These are phyloP conservation scores for Metarhizium brunneum DNA, from an alignment of 2,329 filamentous ascomycete species.

Conservation along the genomic window DNA sequence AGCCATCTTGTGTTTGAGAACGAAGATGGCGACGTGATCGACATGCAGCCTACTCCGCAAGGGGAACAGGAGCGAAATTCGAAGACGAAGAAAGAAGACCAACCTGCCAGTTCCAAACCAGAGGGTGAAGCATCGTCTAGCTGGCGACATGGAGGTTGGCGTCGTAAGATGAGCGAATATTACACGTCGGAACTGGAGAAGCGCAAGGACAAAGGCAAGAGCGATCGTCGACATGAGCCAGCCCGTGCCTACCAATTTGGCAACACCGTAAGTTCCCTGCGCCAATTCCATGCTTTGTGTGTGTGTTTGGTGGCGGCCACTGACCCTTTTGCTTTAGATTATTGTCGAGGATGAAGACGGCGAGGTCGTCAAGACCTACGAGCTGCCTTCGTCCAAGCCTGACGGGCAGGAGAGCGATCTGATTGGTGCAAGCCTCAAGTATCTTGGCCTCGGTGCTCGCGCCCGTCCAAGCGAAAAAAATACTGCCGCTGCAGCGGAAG, in stretches of 20 bases:
- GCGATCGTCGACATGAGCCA: slow-evolving; percentile 55
- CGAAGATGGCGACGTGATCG: slow-evolving; percentile 75
- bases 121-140: slow-evolving; percentile 3
- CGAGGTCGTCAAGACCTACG: slow-evolving; percentile 78
- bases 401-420: slow-evolving; percentile 30
- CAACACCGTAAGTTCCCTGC: slow-evolving; percentile 47
- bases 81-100: slow-evolving; percentile 1
- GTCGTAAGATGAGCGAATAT: slow-evolving; percentile 41
- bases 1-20: slow-evolving; percentile 74
- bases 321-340: slow-evolving; percentile 39
- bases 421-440: slow-evolving; percentile 39
- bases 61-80: background rate
- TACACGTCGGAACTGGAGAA: slow-evolving; percentile 52
- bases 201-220: slow-evolving; percentile 52
- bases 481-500: slow-evolving; percentile 18
- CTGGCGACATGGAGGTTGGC: slow-evolving; percentile 32
- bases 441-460: slow-evolving; percentile 41
- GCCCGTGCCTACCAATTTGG: slow-evolving; percentile 82
- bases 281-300: background rate
- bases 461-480: slow-evolving; percentile 31
- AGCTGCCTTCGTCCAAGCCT: slow-evolving; percentile 50
- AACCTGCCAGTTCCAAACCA: background rate
- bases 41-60: slow-evolving; percentile 36
- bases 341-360: slow-evolving; percentile 83
- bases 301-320: background rate